Evolutionary conservation across 2,329 filamentous ascomycete species (phyloP), one percentile per base, ranked within the genome.

Genomic region (Colletotrichum viniferum): DNA sequence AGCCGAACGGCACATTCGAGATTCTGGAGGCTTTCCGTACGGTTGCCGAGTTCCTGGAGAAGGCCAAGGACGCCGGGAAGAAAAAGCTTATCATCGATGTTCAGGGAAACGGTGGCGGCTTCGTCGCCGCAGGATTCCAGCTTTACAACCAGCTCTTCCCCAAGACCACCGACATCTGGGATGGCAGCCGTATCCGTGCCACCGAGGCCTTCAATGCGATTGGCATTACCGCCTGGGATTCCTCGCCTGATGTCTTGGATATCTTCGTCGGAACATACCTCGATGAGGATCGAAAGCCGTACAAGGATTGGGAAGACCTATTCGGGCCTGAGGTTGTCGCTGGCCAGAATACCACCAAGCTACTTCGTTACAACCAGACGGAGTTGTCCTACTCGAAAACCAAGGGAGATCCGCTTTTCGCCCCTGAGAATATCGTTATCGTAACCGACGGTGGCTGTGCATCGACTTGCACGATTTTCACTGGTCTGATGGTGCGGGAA

Each of bases 11-110:
- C 10, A 70, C 65, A 16, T 73, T 79, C 14, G 74, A 79, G 26
- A 62, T 69, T 4, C 5, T 52, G 2, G 71, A 78, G 24, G 82
- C 80, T 62, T 69, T 74, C 24, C 63, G 69, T 6, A 73, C 80
- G 55, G 78, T 81, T n/a, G 65, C 85, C 9, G 67, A 69, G 9
- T 88, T 92, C 77, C 84, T 92, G 18, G 82, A 84, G 0, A 82
- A 84, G 55, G 87, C 87, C 14, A 86, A 87, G 56, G 77, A 81
- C 3, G 84, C 84, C 3, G 85, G 87, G 3, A 92, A 92, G 80
- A 90, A 85, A 3, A 92, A 90, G 80, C 84, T 94, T 7, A 86
- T 94, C 34, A 89, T 94, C 74, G 93, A 94, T 77, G 79, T 94
- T 8, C 87, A 89, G 5, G 86, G 85, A 3, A 95, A 94, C 77